Evolutionary conservation across 2,329 filamentous ascomycete genomes (phyloP).

Genomic region (Aureobasidium sp.): DNA sequence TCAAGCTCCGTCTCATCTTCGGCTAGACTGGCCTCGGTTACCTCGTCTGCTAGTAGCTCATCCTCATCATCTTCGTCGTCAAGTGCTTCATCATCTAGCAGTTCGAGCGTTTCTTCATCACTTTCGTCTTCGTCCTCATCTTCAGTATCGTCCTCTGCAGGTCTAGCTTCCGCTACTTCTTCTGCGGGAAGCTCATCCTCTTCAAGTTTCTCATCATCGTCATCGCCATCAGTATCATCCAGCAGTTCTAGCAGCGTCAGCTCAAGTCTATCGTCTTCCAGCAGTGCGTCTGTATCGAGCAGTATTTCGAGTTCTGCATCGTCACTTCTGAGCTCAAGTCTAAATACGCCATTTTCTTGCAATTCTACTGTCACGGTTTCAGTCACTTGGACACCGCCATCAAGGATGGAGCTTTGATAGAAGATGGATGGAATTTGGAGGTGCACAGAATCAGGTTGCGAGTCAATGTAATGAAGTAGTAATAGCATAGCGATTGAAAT

Average conservation of each 20-base stretch:
- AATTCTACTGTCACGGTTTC: neutral
- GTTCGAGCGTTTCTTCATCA: too few relatives aligned
- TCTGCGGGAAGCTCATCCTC: neutral
- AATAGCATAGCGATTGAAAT: neutral
- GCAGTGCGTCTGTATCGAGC: neutral
- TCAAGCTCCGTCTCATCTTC: neutral
- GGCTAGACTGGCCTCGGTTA: neutral
- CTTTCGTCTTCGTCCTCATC: neutral
- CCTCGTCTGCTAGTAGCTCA: neutral
- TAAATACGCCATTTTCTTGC: neutral
- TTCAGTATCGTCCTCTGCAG: neutral
- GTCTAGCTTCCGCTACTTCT: neutral
- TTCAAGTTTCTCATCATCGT: neutral
- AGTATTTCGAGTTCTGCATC: neutral
- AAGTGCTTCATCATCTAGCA: too few relatives aligned
- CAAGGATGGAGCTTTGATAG: neutral
- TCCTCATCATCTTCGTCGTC: neutral
- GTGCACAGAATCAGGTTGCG: neutral
- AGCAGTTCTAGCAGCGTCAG: neutral
- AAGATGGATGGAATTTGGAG: neutral
- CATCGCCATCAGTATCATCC: neutral
- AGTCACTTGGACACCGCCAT: neutral
- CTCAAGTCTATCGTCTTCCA: neutral
- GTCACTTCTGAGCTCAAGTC: neutral
- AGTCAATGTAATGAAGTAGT: neutral